Evolutionary conservation across 805 yeast species (phyloP), one percentile per base, ranked within the genome.

Genomic region (Hanseniaspora osmophila): DNA sequence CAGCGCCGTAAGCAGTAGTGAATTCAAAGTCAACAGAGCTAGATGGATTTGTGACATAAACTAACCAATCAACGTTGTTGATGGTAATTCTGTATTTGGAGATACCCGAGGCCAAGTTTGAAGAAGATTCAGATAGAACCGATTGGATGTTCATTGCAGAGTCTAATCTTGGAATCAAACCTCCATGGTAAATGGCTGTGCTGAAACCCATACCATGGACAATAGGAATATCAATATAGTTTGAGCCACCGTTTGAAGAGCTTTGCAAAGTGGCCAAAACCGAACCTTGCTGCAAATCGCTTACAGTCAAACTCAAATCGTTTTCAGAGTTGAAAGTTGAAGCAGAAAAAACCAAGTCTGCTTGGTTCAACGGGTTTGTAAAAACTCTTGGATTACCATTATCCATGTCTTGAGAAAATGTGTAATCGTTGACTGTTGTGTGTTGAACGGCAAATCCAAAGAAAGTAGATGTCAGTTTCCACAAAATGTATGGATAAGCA

Each of bases 401-500:
- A 37, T 63, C 62, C 37, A 75, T 70, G 42, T 59, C 64, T 12
- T 71, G 69, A n/a, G 76, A 76, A 52, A 54, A 69, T 2, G 63
- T 66, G 46, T 75, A 62, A 42, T 69, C 68, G 37, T 65, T 54
- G 3, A 63, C 55, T 19, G 66, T 62, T 12, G 77, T 70, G 59
- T 80, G 82, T 48, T 77, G 74, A 39, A 83, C 67, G 2, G 78
- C 88, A 44, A 79, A 61, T 5, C 87, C 87, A 44, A 66, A 69
- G 54, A 67, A 70, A 33, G 54, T 46, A 12, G 59, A 61, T 6
- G 61, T 62, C 46, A 70, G 68, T 73, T 77, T 75, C 70, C 74
- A 79, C 42, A 78, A 58, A 2, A 74, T 69, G 56, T 80, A 84
- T 17, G 94, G 94, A 53, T 75, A 78, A 10, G 81, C 69, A 64